Conservation (phyloP, 1,284 basidiomycete genomes). For the Puccinia polysora region DNA sequence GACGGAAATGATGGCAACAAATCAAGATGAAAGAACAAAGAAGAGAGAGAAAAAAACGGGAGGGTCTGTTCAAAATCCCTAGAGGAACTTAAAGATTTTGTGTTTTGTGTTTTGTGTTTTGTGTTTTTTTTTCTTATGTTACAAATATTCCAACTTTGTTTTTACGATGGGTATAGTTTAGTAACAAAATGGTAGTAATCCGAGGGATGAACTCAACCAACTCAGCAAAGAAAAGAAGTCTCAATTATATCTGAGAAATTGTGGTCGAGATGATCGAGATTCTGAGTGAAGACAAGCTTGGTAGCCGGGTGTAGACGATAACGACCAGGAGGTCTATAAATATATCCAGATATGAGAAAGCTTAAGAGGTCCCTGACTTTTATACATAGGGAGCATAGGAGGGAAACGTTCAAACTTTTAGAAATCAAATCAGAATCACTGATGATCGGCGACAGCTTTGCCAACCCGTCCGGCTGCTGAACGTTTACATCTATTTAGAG, state of each 20-base stretch:
- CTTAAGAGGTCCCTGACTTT: too few relatives aligned
- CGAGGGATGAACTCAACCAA: conserved; percentile 4
- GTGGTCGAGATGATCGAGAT: conserved; percentile 22
- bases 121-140: not conserved
- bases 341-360: too few relatives aligned
- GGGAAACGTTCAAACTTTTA: too few relatives aligned
- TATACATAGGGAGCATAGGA: too few relatives aligned
- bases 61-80: too few relatives aligned
- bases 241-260: conserved; percentile 22
- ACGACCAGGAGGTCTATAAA: conserved; percentile 9
- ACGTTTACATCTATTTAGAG: too few relatives aligned
- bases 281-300: conserved; percentile 1
- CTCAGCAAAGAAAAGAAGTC: not conserved
- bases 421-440: too few relatives aligned
- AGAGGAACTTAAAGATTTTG: too few relatives aligned
- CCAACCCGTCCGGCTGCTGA: too few relatives aligned
- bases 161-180: not conserved
- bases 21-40: not conserved
- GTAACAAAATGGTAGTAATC: not conserved
- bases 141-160: not conserved
- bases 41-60: not conserved
- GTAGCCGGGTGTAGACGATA: not conserved
- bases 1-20: not conserved
- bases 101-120: too few relatives aligned
- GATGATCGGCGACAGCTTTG: too few relatives aligned